Evolutionary conservation across 2,329 filamentous ascomycete species (phyloP), one percentile per base, ranked within the genome.

Genomic region (Neofusicoccum laricinum): DNA sequence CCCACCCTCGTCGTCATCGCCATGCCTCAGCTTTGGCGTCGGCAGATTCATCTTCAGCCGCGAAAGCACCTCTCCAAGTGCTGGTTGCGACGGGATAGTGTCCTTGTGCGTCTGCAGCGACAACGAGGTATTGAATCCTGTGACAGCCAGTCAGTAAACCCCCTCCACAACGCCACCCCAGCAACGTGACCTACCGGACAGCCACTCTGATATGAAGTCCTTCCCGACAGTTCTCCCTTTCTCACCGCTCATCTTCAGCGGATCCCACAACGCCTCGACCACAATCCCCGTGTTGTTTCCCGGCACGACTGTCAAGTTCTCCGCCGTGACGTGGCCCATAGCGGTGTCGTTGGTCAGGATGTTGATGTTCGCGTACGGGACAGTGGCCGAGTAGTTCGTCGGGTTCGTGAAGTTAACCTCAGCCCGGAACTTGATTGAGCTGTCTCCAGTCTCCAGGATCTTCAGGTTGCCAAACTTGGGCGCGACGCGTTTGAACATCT

Each of bases 371-470:
- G 92, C 78, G 67, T 88, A 94, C 1, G 94, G 94, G n/a, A 98
- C 82, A 2, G 81, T 82, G 3, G 92, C 93, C 4, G 91, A 88
- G 75, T 98, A 97, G 3, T 88, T 85, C 0, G 93, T 96, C 1
- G 94, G 93, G 72, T 99, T 99, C 3, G 91, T 96, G 66, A 97
- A 84, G 73, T 95, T 96, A 71, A 96, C 83, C 43, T 82, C 78
- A 14, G 91, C 90, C 71, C 88, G 82, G 40, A 98, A 79, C 19
- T 85, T 86, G 51, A 97, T 81, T 3, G 90, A 90, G 2, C 87
- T 86, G 40, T 84, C 80, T 1, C 89, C 89, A 0, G 93, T 96
- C 64, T 90, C 86, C 45, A 90, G 73, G 64, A 98, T 86, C 68
- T 85, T 84, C 40, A 98, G 78, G 66, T 90, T 87, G 64, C 87